Conservation (phyloP, 73 alveolate genomes). For the Loxodes magnus region DNA sequence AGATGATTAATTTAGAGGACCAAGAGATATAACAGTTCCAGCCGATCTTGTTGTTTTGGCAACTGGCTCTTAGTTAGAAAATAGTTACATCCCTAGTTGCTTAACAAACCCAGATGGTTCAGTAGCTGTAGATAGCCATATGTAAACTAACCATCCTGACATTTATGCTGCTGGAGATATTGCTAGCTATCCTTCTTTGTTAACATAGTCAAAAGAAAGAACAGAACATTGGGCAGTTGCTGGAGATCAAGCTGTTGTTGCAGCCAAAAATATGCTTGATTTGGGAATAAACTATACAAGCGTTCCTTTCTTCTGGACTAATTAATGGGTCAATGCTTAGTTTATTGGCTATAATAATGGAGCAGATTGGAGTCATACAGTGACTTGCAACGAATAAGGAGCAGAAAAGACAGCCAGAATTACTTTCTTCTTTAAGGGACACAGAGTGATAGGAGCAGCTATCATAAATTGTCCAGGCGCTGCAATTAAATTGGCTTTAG, state of each 20-base stretch:
- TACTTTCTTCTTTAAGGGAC: conserved; percentile 11
- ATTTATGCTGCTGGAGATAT: conserved; percentile 86
- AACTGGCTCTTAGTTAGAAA: conserved; percentile 58
- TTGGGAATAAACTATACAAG: conserved; percentile 43
- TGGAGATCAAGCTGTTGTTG: conserved; percentile 47
- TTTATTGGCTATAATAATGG: conserved; percentile 4
- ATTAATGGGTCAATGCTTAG: conserved; percentile 5
- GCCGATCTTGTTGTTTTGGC: conserved; percentile 75
- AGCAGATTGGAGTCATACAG: conserved; percentile 1
- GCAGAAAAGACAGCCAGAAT: conserved; percentile 6
- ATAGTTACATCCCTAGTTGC: conserved; percentile 22
- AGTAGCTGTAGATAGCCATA: conserved; percentile 48
- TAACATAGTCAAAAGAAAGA: conserved; percentile 55
- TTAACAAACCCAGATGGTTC: conserved; percentile 35
- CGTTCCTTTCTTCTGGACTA: conserved; percentile 89
- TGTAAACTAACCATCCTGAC: conserved; percentile 46
- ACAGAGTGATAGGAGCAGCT: conserved; percentile 14
- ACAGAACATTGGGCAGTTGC: conserved; percentile 80
- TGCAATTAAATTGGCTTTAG: background rate
- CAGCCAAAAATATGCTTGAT: conserved; percentile 81
- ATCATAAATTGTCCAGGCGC: conserved; percentile 11
- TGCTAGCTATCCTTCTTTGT: conserved; percentile 64
- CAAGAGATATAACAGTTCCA: conserved; percentile 39
- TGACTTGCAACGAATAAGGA: background rate
- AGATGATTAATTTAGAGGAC: background rate